Evolutionary conservation across 805 yeast species (phyloP).

Genomic region (Candida quercuum): DNA sequence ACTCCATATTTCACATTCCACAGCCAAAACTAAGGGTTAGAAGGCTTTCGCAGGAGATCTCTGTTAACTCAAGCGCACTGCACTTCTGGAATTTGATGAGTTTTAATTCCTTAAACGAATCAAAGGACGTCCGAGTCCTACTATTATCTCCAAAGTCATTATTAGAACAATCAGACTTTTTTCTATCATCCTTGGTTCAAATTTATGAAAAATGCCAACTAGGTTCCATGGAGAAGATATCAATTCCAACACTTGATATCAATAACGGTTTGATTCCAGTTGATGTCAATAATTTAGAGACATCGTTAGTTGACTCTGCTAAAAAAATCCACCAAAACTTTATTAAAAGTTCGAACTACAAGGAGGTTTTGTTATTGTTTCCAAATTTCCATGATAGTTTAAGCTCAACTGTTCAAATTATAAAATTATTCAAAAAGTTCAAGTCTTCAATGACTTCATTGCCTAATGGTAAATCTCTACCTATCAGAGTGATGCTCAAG

Average conservation of each 20-base stretch:
- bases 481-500: conserved; percentile 24
- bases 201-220: conserved; percentile 44
- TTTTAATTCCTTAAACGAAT: conserved; percentile 45
- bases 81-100: conserved; percentile 54
- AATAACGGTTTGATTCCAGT: conserved; percentile 14
- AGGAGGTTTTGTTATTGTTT: conserved; percentile 14
- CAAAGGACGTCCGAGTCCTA: conserved; percentile 48
- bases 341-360: conserved; percentile 3
- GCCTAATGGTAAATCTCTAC: conserved; percentile 4
- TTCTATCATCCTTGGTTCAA: conserved; percentile 36
- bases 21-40: conserved; percentile 31
- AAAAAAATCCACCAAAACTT: conserved; percentile 1
- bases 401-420: conserved; percentile 40
- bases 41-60: conserved; percentile 34
- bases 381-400: conserved; percentile 22
- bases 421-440: conserved; percentile 43
- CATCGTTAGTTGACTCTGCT: not conserved
- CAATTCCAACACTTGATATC: conserved; percentile 22
- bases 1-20: conserved; percentile 28
- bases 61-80: conserved; percentile 42
- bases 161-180: conserved; percentile 25
- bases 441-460: conserved; percentile 26
- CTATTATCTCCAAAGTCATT: conserved; percentile 33
- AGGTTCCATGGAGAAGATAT: conserved; percentile 33
- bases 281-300: conserved; percentile 2